Percentiles rank a stretch among this genome's conserved stretches.
Evolutionary conservation across 805 yeast species (phyloP).

Genomic region (Starmerella bombicola): DNA sequence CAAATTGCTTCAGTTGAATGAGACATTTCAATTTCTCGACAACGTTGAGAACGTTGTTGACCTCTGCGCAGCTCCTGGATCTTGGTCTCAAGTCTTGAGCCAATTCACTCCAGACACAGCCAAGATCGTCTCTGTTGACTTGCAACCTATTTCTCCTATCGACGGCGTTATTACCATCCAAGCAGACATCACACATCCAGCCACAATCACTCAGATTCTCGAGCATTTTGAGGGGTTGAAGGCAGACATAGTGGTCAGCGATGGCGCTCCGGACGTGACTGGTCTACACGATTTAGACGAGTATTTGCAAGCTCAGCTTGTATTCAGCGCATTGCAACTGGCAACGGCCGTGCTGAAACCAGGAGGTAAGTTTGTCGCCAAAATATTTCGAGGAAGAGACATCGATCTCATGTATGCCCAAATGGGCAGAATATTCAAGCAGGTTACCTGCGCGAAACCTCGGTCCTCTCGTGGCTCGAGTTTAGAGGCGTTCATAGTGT

Average conservation of each 20-base stretch:
- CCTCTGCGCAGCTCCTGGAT: conserved; percentile 96
- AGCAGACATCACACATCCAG: conserved; percentile 96
- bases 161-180: conserved; percentile 79
- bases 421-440: conserved; percentile 69
- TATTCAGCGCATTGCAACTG: conserved; percentile 78
- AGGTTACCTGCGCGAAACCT: conserved; percentile 91
- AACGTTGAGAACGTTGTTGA: conserved; percentile 80
- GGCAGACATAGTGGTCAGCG: conserved; percentile 92
- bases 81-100: conserved; percentile 90
- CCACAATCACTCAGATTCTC: conserved; percentile 62
- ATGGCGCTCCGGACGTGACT: conserved; percentile 98
- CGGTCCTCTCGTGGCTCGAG: conserved; percentile 91
- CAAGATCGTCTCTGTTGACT: conserved; percentile 84
- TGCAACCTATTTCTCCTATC: conserved; percentile 97
- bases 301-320: conserved; percentile 88
- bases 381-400: conserved; percentile 91
- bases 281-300: conserved; percentile 95
- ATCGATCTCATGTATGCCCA: conserved; percentile 91
- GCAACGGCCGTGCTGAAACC: conserved; percentile 80
- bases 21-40: conserved; percentile 68
- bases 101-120: conserved; percentile 45
- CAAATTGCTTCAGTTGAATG: conserved; percentile 79
- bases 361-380: conserved; percentile 91
- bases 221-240: conserved; percentile 79
- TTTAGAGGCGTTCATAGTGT: conserved; percentile 84